phyloP scores from a whole-genome alignment of 805 yeast species.

The Candida dajiaensis region DNA sequence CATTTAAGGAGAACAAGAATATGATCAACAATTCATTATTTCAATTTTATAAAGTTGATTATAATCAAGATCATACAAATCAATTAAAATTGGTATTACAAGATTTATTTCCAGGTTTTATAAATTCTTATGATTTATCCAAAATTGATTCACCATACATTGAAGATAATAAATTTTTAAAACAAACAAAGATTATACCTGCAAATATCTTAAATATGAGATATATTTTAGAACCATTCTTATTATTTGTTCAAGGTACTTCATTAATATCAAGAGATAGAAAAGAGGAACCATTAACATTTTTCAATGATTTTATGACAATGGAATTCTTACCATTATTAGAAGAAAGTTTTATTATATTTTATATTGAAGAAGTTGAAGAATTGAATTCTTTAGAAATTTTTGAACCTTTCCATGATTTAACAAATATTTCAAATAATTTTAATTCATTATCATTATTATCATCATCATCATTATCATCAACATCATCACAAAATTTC shows the following conservation, averaged over 20 bases:
- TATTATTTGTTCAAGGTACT: conserved; percentile 61
- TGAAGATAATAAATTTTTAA: conserved; percentile 51
- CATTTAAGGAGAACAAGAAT: conserved; percentile 26
- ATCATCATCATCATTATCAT: too few species aligned
- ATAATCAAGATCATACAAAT: conserved; percentile 30
- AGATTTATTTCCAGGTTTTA: conserved; percentile 69
- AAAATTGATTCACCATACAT: conserved; percentile 43
- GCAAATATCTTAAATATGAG: conserved; percentile 77
- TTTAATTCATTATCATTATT: too few species aligned
- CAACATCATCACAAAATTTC: background rate
- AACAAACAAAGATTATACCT: conserved; percentile 60
- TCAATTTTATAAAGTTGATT: conserved; percentile 31
- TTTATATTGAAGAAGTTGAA: conserved; percentile 44
- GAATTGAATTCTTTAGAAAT: conserved; percentile 32
- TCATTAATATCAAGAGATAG: conserved; percentile 32
- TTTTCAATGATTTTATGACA: conserved; percentile 62
- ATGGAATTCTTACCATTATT: conserved; percentile 58
- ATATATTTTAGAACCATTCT: conserved; percentile 65
- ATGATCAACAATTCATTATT: conserved; percentile 26
- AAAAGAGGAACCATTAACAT: conserved; percentile 31
- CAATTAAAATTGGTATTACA: conserved; percentile 42
- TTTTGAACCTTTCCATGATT: conserved; percentile 21
- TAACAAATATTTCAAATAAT: conserved; percentile 33
- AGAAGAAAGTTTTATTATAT: conserved; percentile 44
- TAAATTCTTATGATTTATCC: conserved; percentile 27